Evolutionary conservation across 2,329 filamentous ascomycete species (phyloP), one percentile per base, ranked within the genome.

Genomic region (Fusarium haematococcum): DNA sequence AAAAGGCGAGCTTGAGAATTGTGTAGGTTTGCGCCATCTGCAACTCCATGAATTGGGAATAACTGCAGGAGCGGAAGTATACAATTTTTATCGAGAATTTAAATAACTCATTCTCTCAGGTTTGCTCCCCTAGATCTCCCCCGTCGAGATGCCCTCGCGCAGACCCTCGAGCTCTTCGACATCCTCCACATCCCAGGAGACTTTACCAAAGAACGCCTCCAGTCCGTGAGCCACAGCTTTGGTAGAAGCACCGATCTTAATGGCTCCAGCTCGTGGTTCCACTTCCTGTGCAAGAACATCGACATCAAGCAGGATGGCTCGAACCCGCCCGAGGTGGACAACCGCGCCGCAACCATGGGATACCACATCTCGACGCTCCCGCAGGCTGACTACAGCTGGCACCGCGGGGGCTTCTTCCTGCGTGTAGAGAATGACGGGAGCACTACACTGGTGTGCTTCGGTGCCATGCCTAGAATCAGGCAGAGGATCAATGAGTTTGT

Each of bases 231-330:
- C 39, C 82, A 83, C 70, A 83, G 82, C 68, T 81, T 83, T 50
- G 79, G 78, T 18, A 69, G 74, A 8, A 73, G 74, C 8, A 79
- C 74, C 16, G 77, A 78, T 39, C 58, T 35, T 3, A 43, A 75
- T 30, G 81, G 80, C 7, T 77, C 67, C 18, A 76, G 73, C 35
- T 74, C 79, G 0, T 84, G 81, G 82, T 83, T 84, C 45, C 80
- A 81, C 52, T 82, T 80, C 43, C 79, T 83, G 20, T 83, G 77
- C 70, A 83, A 84, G 71, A 80, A 79, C 64, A 75, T 80, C 52
- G 71, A 78, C 57, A 63, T 79, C 30, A 74, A 68, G 61, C 74
- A 71, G 23, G 67, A 69, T 2, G 70, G 52, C 2, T 71, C 45
- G 43, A 58, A 62, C n/a, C 48, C 65, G 1, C 78, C 79, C 3